Conservation (phyloP, 2,329 filamentous ascomycete species). For the Trichoderma pleuroti region DNA sequence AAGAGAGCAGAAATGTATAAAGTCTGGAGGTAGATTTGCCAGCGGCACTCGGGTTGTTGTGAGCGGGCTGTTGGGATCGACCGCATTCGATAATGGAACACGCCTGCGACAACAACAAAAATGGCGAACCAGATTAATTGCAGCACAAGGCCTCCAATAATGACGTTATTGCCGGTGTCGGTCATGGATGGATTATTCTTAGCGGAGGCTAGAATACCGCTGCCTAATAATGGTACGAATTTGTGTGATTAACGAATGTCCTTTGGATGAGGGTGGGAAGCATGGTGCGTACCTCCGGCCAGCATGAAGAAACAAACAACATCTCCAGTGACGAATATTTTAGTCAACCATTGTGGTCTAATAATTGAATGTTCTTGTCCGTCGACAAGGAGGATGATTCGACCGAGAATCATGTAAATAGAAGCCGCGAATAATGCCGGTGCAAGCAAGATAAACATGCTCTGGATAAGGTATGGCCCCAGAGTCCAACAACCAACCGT, state of each 20-base stretch:
- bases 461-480: constrained; percentile 41
- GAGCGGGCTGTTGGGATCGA: constrained; percentile 7
- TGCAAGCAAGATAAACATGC: constrained; percentile 43
- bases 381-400: constrained; percentile 40
- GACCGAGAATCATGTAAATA: constrained; percentile 49
- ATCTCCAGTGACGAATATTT: constrained; percentile 54
- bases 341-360: constrained; percentile 44
- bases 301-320: constrained; percentile 44
- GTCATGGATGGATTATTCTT: constrained; percentile 2
- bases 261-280: neutral
- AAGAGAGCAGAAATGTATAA: constrained; percentile 38
- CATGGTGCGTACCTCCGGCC: neutral
- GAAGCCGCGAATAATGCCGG: constrained; percentile 48
- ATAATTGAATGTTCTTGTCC: constrained; percentile 35
- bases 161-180: constrained; percentile 46
- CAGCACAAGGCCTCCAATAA: constrained; percentile 54
- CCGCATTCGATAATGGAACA: constrained; percentile 45
- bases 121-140: constrained; percentile 57
- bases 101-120: constrained; percentile 47
- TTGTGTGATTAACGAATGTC: neutral
- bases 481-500: constrained; percentile 23
- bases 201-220: neutral
- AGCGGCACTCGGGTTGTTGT: constrained; percentile 24
- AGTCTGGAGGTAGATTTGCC: constrained; percentile 35
- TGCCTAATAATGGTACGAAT: neutral